Evolutionary conservation across 345 rosid species (phyloP), one percentile per base, ranked within the genome.

Genomic region (Heritiera fomes): DNA sequence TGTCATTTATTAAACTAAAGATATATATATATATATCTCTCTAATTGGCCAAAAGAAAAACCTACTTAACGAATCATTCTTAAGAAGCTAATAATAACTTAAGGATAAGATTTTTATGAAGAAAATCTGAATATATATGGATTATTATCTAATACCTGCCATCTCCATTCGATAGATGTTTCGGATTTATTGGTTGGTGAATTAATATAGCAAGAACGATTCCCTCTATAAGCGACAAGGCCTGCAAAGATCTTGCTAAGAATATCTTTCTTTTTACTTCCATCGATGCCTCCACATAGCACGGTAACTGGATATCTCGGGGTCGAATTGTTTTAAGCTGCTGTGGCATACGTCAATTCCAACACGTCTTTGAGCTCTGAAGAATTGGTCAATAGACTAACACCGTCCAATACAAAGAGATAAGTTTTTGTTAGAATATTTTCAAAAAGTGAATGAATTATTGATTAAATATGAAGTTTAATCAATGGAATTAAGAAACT

Each of bases 81-180:
- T 60, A 59, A n/a, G 32, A 2, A 3, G 11, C 64, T 23, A 59
- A 53, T 0, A 2, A 60, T 17, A 55, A 55, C 23, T 4, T 60
- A 60, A 60, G 0, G 28, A 23, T 34, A 38, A 64, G 18, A 64
- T 64, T 14, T 69, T 23, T 69, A 49, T 11, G 15, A 45, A 23
- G 23, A 11, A 12, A 70, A 28, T 5, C 1, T n/a, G 9, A 45
- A 52, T 50, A 28, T 50, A 47, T 50, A 2, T 6, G 45, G 0
- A 8, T 34, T 1, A 34, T 34, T 34, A 34, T 34, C 3, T 34
- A 34, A 34, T 64, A 85, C 91, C 93, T 88, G 90, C 93, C 91
- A 90, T 6, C 32, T 1, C 88, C 88, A 83, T 10, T 80, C 85
- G 0, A 3, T 66, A 1, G 7, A 1, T 15, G 81, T 77, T 52